phyloP scores from a whole-genome alignment of 2,329 filamentous ascomycete genomes.

The Cordyceps militaris region DNA sequence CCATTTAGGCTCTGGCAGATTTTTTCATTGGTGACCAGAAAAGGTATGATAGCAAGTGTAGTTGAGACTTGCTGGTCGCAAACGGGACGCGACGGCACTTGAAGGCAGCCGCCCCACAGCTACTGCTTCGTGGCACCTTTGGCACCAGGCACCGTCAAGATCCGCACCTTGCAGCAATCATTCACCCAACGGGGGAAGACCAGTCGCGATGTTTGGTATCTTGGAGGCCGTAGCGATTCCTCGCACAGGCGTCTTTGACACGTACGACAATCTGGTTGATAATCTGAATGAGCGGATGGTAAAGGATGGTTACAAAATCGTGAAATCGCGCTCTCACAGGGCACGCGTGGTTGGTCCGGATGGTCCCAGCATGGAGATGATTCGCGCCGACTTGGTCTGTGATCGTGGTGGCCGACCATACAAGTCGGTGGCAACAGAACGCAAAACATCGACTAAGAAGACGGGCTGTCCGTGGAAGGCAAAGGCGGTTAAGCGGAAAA shows the following conservation, averaged over 20 bases:
- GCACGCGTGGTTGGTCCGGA: slow-evolving; percentile 34
- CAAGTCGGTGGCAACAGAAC: slow-evolving; percentile 37
- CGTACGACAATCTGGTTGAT: slow-evolving; percentile 36
- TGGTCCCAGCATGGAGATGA: slow-evolving; percentile 35
- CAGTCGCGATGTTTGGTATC: slow-evolving; percentile 36
- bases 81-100: no score
- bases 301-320: slow-evolving; percentile 39
- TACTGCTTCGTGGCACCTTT: background rate
- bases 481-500: slow-evolving; percentile 37
- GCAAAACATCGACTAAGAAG: slow-evolving; percentile 40
- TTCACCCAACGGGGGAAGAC: slow-evolving; percentile 22
- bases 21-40: background rate
- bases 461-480: slow-evolving; percentile 40
- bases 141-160: slow-evolving; percentile 4
- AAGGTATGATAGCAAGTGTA: background rate
- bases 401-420: slow-evolving; percentile 38
- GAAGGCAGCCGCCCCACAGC: background rate
- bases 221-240: slow-evolving; percentile 33
- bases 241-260: slow-evolving; percentile 29
- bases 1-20: background rate
- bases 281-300: slow-evolving; percentile 35
- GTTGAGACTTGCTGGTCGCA: background rate
- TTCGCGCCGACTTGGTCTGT: slow-evolving; percentile 39
- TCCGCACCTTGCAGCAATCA: background rate
- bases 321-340: slow-evolving; percentile 38